Base-by-base conservation (phyloP, 1,284 basidiomycete genomes). In the Albatrellus sp. region DNA sequence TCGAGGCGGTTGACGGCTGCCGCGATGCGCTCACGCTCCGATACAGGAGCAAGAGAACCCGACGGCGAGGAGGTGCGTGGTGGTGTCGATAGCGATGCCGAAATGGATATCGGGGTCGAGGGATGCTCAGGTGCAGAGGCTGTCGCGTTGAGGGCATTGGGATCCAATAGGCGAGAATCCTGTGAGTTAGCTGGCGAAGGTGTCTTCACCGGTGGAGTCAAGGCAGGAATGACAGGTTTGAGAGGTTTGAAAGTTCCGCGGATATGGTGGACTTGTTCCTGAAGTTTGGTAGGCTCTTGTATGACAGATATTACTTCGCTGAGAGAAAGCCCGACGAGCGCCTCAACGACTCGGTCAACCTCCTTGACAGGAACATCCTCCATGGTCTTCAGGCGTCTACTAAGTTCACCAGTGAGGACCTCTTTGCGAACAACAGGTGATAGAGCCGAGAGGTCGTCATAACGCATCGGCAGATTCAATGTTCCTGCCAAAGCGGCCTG, bases 341-440 rank as follows among this genome's bases (percentile, higher is more conserved):
- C 66, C 17, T 82, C 76, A 6, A 90, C 84, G 35, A 90, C 65
- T 1, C 60, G 54, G 34, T 83, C 75, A 10, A 88, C 60, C 42
- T 84, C 79, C 12, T 68, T 59, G 2, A 66, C 53, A 10, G 73
- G 60, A 8, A 82, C 68, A 13, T 61, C 56, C 32, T 72, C 72
- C 55, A 75, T 63, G 5, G 65, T 58, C 56, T 76, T 81, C 53
- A 91, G 69, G 8, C 84, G 77, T 44, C 87, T 73, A 53, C 72
- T 80, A 32, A 91, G 68, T 57, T 90, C 88, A 37, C 87, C 88
- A 0, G 81, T 77, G 14, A 91, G 69, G 9, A 90, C 80, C 56
- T 90, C 86, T 57, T 80, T 83, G 50, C 88, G 76, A 12, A 90
- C 84, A 13, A 88, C 85, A 11, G 84, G 82, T 13, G 85, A 88